phyloP scores from a whole-genome alignment of 345 rosid genomes.

The Citrus sp. region DNA sequence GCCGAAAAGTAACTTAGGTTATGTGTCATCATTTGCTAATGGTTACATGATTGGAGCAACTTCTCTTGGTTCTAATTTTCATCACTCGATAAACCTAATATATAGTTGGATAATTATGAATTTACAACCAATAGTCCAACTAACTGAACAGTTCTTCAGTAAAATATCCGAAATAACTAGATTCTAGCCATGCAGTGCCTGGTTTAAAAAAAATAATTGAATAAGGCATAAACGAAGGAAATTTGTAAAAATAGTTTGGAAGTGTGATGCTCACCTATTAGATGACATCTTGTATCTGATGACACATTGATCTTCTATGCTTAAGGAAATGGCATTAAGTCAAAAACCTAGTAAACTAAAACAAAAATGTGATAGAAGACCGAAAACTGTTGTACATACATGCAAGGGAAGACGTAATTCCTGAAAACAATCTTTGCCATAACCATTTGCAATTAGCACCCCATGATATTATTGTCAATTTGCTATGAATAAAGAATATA shows the following conservation, averaged over 20 bases:
- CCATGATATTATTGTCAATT: not conserved
- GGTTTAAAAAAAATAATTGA: not conserved
- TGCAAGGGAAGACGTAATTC: not conserved
- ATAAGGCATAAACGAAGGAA: not conserved
- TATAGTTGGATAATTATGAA: not conserved
- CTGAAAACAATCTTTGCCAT: not conserved
- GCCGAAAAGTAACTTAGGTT: not conserved
- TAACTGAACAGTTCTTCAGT: too few species aligned
- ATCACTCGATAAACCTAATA: not conserved
- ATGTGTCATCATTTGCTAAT: not conserved
- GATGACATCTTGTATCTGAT: not conserved
- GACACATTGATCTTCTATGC: not conserved
- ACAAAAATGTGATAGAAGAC: not conserved
- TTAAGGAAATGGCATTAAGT: not conserved
- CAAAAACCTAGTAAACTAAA: not conserved
- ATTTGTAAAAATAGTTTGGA: not conserved
- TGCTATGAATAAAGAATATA: not conserved
- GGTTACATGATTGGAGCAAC: not conserved
- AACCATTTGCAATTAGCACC: too few species aligned
- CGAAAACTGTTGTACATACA: too few species aligned
- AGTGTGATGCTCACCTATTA: not conserved
- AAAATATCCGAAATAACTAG: not conserved
- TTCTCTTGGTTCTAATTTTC: not conserved
- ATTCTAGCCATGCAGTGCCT: not conserved
- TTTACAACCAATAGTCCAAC: not conserved